Evolutionary conservation across 2,329 filamentous ascomycete genomes (phyloP).

Genomic region (Lachnellula subtilissima): DNA sequence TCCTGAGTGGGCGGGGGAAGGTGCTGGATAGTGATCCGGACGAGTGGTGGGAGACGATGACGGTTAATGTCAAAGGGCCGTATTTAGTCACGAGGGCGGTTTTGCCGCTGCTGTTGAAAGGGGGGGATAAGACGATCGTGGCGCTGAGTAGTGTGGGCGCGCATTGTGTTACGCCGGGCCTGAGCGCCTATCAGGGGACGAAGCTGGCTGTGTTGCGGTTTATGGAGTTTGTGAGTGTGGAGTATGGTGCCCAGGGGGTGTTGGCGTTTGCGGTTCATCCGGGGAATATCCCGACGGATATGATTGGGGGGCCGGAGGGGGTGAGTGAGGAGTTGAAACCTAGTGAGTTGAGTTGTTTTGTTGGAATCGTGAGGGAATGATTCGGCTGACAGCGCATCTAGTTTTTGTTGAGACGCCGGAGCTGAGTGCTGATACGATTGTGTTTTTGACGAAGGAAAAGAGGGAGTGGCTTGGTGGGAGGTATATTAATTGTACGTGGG

Average conservation of each 20-base stretch:
- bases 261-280: slow-evolving; percentile 37
- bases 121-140: slow-evolving; percentile 40
- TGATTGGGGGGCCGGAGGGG: slow-evolving; percentile 13
- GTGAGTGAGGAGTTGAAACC: slow-evolving; percentile 6
- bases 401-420: slow-evolving; percentile 31
- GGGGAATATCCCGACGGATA: slow-evolving; percentile 26
- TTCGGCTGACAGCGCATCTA: no score
- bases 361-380: no score
- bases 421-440: slow-evolving; percentile 40
- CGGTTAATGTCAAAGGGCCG: slow-evolving; percentile 45
- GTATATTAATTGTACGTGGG: slow-evolving; percentile 42
- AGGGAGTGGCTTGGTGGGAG: slow-evolving; percentile 44
- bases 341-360: slow-evolving; percentile 4
- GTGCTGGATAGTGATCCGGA: slow-evolving; percentile 28
- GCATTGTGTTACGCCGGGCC: slow-evolving; percentile 32
- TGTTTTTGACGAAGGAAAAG: slow-evolving; percentile 38
- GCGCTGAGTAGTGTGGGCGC: slow-evolving; percentile 43
- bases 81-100: slow-evolving; percentile 44
- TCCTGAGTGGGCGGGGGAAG: slow-evolving; percentile 23
- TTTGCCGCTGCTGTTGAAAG: slow-evolving; percentile 29
- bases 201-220: slow-evolving; percentile 47
- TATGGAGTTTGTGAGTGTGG: slow-evolving; percentile 43
- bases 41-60: slow-evolving; percentile 38
- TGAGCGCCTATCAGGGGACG: slow-evolving; percentile 41
- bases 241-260: slow-evolving; percentile 40